Evolutionary conservation across 805 yeast species (phyloP).

Genomic region (Helenozyma baotianmanensis): DNA sequence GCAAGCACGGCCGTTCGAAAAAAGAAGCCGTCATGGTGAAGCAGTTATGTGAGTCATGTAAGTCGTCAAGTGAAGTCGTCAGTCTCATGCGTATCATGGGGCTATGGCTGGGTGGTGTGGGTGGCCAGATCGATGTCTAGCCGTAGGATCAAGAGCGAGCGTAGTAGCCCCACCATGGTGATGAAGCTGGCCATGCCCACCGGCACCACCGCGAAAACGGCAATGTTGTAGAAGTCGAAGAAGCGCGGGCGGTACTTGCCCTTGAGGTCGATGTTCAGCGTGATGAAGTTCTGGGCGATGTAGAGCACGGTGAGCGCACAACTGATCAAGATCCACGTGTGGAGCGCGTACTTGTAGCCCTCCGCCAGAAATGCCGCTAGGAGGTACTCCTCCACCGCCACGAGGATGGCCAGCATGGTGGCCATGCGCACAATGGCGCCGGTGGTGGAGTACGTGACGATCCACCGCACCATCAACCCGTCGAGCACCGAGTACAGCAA

Average conservation of each 20-base stretch:
- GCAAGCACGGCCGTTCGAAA: too few species aligned
- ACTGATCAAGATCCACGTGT: conserved; percentile 89
- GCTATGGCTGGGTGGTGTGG: too few species aligned
- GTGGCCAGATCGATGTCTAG: conserved; percentile 44
- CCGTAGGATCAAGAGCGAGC: conserved; percentile 71
- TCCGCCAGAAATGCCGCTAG: conserved; percentile 62
- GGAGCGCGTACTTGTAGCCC: conserved; percentile 67
- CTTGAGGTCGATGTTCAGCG: conserved; percentile 62
- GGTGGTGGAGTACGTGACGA: conserved; percentile 79
- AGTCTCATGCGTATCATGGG: too few species aligned
- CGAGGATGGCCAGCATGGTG: conserved; percentile 71
- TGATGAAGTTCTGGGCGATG: conserved; percentile 82
- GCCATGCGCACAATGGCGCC: conserved; percentile 88
- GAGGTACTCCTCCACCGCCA: conserved; percentile 65
- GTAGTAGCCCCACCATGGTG: conserved; percentile 79
- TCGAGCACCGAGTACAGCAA: conserved; percentile 80
- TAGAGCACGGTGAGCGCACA: conserved; percentile 76
- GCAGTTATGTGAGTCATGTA: too few species aligned
- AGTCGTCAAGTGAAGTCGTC: too few species aligned
- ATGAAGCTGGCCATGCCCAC: conserved; percentile 91
- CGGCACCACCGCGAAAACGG: conserved; percentile 97
- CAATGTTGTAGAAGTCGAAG: conserved; percentile 81
- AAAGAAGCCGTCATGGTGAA: too few species aligned
- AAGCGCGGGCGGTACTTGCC: conserved; percentile 51
- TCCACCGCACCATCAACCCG: conserved; percentile 90